These are phyloP conservation scores for Hymenoscyphus albidus DNA, from an alignment of 2,329 filamentous ascomycete species.

Conservation along the genomic window DNA sequence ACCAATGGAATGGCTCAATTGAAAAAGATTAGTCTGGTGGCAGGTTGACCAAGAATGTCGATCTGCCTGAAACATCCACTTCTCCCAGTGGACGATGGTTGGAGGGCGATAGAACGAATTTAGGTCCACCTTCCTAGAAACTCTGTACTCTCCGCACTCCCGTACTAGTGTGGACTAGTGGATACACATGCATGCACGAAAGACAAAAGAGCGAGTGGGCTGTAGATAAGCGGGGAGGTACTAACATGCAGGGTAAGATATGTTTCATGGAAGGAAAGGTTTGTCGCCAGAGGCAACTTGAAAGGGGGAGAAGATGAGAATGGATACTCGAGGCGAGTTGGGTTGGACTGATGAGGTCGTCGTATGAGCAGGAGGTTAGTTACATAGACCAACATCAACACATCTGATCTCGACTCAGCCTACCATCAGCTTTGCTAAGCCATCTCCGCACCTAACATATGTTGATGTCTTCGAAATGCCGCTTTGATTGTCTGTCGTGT, in stretches of 20 bases:
- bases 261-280: neutral
- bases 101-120: slow-evolving; percentile 1
- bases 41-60: neutral
- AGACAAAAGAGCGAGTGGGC: neutral
- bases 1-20: neutral
- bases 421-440: neutral
- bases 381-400: neutral
- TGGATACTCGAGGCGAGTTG: neutral
- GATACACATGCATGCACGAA: neutral
- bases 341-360: neutral
- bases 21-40: neutral
- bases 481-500: neutral
- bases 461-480: neutral
- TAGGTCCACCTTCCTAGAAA: neutral
- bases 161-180: neutral
- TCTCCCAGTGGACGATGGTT: slow-evolving; percentile 10
- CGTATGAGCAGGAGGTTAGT: neutral
- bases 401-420: neutral
- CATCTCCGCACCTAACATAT: neutral
- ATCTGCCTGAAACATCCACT: slow-evolving; percentile 4
- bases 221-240: neutral
- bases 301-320: neutral
- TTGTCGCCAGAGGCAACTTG: neutral
- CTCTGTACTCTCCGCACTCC: neutral
- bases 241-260: neutral